Evolutionary conservation across 345 rosid species (phyloP).

Genomic region (Lagerstroemia speciosa): DNA sequence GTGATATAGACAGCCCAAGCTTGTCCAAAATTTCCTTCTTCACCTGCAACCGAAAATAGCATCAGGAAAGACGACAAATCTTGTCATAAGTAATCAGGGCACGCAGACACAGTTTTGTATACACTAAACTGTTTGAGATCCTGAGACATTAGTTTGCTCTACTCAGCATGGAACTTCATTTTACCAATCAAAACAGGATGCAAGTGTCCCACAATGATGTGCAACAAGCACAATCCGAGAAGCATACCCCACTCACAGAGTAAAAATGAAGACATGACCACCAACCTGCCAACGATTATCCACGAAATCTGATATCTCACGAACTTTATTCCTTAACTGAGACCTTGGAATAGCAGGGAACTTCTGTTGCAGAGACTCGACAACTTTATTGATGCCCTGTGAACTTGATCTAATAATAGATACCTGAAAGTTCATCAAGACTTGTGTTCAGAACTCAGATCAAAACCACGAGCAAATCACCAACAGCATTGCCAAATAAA

Average conservation of each 20-base stretch:
- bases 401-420: constrained; percentile 59
- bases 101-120: too few relatives aligned
- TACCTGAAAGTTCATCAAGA: constrained; percentile 40
- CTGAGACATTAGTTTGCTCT: too few relatives aligned
- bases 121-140: too few relatives aligned
- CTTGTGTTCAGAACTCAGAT: constrained; percentile 12
- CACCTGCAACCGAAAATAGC: constrained; percentile 31
- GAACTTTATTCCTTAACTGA: constrained; percentile 62
- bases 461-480: not conserved
- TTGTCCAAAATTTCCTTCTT: constrained; percentile 60
- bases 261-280: not conserved
- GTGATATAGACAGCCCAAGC: constrained; percentile 55
- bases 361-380: constrained; percentile 68
- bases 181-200: too few relatives aligned
- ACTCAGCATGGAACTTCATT: too few relatives aligned
- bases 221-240: not conserved
- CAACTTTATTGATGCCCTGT: constrained; percentile 51
- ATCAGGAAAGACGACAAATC: not conserved
- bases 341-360: constrained; percentile 60
- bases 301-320: constrained; percentile 70
- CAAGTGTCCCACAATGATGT: not conserved
- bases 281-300: constrained; percentile 93
- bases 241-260: not conserved
- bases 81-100: too few relatives aligned
- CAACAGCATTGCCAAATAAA: not conserved